Evolutionary conservation across 1,284 basidiomycete species (phyloP), one percentile per base, ranked within the genome.

Genomic region (Ceratobasidium sp.): DNA sequence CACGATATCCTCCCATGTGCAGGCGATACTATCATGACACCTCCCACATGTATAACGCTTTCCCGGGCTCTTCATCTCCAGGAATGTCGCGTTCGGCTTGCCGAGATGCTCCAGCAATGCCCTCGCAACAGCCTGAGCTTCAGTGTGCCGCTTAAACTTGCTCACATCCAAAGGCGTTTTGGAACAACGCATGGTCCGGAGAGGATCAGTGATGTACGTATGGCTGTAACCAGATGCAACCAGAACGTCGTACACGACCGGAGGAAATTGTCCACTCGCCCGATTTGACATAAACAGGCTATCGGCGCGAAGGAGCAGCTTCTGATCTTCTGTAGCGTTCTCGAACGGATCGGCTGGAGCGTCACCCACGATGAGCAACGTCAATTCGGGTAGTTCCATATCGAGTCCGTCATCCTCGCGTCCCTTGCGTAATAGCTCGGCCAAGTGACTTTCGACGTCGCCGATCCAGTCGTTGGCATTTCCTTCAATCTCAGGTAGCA

Each of bases 1-100:
- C 33, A 75, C 72, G 3, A 75, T 75, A 15, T 63, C 72, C 40
- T 75, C 72, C 72, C 72, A 75, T 10, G 61, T 64, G 15, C 9
- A 51, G 46, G 18, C 6, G 2, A n/a, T n/a, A 40, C 4, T 28
- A 2, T 53, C 72, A 33, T 75, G 61, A 23, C 72, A 75, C 23
- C 72, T 15, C 15, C 61, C 72, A 40, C 72, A 75, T 18, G n/a
- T 20, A n/a, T 49, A 75, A 15, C 1, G 4, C 60, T 63, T 33
- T 26, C 61, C 72, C 2, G 42, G 26, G 28, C 42, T 53, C 28
- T 20, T 64, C 60, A 75, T 63, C 49, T 75, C 72, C 72, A 75
- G 33, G 20, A 63, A 66, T 18, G 42, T 51, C 33, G 72, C 72
- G n/a, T 75, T 51, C 3, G 72, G 72, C 49, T 75, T 75, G n/a